Evolutionary conservation across 2,329 filamentous ascomycete species (phyloP).

Genomic region (Xylaria sp.): DNA sequence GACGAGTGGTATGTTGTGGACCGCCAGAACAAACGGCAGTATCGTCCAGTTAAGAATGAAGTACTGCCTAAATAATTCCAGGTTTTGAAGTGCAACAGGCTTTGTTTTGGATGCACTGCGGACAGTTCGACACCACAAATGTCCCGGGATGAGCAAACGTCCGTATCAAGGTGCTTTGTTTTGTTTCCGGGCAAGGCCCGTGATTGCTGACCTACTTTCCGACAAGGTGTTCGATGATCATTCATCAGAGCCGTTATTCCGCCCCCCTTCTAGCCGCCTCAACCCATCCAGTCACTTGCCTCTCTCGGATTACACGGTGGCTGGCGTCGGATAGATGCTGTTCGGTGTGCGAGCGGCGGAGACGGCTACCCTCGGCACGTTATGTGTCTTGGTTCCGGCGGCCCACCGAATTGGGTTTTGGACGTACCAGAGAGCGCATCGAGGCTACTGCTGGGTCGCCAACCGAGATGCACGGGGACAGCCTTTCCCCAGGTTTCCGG

Average conservation of each 20-base stretch:
- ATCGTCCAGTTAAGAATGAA: neutral
- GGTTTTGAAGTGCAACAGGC: neutral
- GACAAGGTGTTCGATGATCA: conserved; percentile 8
- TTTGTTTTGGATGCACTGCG: neutral
- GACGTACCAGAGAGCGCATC: conserved; percentile 8
- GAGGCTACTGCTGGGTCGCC: conserved; percentile 1
- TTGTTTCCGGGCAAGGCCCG: neutral
- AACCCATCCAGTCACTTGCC: conserved; percentile 9
- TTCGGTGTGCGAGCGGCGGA: conserved; percentile 7
- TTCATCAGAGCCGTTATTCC: conserved; percentile 11
- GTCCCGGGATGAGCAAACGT: neutral
- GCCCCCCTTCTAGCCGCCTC: conserved; percentile 23
- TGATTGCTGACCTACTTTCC: conserved; percentile 10
- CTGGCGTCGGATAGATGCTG: conserved; percentile 29
- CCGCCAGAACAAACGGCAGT: neutral
- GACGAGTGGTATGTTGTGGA: neutral
- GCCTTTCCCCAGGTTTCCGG: conserved; percentile 7
- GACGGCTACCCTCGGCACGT: conserved; percentile 35
- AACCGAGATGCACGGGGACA: conserved; percentile 1
- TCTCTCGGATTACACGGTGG: conserved; percentile 22
- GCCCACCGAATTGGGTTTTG: conserved; percentile 14
- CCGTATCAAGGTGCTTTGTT: neutral
- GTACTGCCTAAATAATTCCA: too few relatives aligned
- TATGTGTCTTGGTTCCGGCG: conserved; percentile 26
- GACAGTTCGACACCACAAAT: neutral